Percentiles rank a stretch among this genome's conserved stretches.
Conservation (phyloP, 495 filamentous ascomycete species). For the Evansstolkia leycettana region DNA sequence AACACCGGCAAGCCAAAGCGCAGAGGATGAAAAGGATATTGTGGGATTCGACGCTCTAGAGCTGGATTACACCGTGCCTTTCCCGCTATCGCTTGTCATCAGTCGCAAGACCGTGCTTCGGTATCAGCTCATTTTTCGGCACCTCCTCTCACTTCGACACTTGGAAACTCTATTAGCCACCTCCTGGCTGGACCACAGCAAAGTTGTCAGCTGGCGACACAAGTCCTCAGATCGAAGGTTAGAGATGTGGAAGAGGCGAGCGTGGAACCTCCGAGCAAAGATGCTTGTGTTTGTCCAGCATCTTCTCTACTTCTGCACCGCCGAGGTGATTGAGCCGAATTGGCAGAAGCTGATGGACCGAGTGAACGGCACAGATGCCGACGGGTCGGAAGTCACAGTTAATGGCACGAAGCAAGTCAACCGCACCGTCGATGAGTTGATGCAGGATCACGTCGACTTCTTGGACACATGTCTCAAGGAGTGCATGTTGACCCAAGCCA, state of each 20-base stretch:
- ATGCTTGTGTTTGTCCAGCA: constrained; percentile 98
- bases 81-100: constrained; percentile 93
- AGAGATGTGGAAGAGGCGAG: constrained; percentile 85
- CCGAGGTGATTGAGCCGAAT: constrained; percentile 95
- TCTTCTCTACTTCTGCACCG: constrained; percentile 88
- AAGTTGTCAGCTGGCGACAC: constrained; percentile 73
- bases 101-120: constrained; percentile 90
- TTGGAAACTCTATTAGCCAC: constrained; percentile 73
- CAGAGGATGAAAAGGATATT: constrained; percentile 74
- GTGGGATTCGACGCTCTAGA: constrained; percentile 83
- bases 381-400: constrained; percentile 34
- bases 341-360: constrained; percentile 86
- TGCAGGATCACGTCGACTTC: constrained; percentile 99
- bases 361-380: constrained; percentile 51
- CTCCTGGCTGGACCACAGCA: constrained; percentile 83
- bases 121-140: constrained; percentile 92
- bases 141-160: constrained; percentile 77
- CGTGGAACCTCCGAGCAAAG: constrained; percentile 80
- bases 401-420: constrained; percentile 43
- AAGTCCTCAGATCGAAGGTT: constrained; percentile 58
- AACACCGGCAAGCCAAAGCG: constrained; percentile 32
- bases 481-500: constrained; percentile 96
- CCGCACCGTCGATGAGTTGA: constrained; percentile 89
- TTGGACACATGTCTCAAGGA: constrained; percentile 95
- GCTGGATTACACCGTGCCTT: constrained; percentile 87